These are phyloP conservation scores for Dioscorea dumetorum DNA, from an alignment of 106 monocot genomes.

Conservation along the genomic window DNA sequence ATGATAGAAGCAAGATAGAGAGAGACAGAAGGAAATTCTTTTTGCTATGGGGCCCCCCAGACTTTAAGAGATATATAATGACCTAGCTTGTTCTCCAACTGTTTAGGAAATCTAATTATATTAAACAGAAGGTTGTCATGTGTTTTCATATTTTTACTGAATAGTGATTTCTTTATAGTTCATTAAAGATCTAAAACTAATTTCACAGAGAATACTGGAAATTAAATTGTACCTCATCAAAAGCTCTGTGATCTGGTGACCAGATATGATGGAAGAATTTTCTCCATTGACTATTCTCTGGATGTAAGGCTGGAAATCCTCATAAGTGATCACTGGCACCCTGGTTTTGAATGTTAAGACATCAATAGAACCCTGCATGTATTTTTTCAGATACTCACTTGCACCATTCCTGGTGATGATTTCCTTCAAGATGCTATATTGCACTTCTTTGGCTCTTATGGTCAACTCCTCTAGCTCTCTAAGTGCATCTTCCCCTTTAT, in stretches of 20 bases:
- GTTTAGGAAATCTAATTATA: background rate
- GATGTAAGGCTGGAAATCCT: conserved; percentile 37
- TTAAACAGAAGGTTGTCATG: background rate
- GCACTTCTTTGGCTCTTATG: conserved; percentile 36
- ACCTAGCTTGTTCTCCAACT: background rate
- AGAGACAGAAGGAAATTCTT: too few species aligned
- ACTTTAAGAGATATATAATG: background rate
- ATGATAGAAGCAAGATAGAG: too few species aligned
- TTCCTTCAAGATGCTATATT: conserved; percentile 31
- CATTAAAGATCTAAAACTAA: background rate
- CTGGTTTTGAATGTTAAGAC: conserved; percentile 21
- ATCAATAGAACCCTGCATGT: conserved; percentile 37
- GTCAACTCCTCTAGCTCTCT: conserved; percentile 42
- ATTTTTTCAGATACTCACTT: conserved; percentile 48
- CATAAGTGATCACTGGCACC: conserved; percentile 50
- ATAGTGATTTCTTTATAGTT: background rate
- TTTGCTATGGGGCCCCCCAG: too few species aligned
- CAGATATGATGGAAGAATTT: conserved; percentile 38
- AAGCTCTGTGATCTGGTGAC: conserved; percentile 35
- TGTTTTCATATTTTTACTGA: background rate
- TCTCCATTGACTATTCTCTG: conserved; percentile 46
- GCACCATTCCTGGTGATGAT: conserved; percentile 35
- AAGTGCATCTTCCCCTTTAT: conserved; percentile 43
- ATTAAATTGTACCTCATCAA: conserved; percentile 28
- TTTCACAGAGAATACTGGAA: background rate